phyloP scores from a whole-genome alignment of 345 rosid genomes.

The Eucalyptus curtisii region DNA sequence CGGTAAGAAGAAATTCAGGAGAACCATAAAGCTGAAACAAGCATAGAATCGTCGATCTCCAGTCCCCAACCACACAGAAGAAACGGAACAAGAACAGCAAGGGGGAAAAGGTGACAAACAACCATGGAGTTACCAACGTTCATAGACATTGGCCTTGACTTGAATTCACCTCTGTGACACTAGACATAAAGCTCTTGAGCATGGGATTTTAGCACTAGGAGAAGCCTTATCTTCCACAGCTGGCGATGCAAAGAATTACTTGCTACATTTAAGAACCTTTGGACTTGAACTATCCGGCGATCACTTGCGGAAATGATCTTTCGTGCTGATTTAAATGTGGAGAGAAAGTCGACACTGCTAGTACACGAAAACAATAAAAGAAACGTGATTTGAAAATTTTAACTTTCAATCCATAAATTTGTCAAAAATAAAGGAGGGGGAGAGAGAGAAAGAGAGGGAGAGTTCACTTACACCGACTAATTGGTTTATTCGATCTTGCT shows the following conservation, averaged over 20 bases:
- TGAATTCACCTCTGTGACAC: background rate
- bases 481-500: background rate
- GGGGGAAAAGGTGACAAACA: background rate
- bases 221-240: background rate
- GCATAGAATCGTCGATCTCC: background rate
- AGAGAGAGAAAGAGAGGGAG: background rate
- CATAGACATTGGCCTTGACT: background rate
- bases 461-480: background rate
- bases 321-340: background rate
- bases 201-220: no score
- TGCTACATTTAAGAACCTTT: background rate
- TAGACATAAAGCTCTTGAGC: background rate
- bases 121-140: background rate
- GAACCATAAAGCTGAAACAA: background rate
- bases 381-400: no score
- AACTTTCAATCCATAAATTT: background rate
- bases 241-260: background rate
- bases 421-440: background rate
- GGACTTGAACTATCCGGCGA: background rate
- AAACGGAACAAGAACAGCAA: background rate
- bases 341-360: background rate
- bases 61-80: rapidly evolving
- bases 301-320: no score
- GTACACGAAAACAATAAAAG: background rate
- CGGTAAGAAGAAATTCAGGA: background rate